A percentile compares a stretch with the other conserved stretches of the same genome.
Evolutionary conservation across 2,329 filamentous ascomycete species (phyloP).

Genomic region (Clonostachys rhizophaga): DNA sequence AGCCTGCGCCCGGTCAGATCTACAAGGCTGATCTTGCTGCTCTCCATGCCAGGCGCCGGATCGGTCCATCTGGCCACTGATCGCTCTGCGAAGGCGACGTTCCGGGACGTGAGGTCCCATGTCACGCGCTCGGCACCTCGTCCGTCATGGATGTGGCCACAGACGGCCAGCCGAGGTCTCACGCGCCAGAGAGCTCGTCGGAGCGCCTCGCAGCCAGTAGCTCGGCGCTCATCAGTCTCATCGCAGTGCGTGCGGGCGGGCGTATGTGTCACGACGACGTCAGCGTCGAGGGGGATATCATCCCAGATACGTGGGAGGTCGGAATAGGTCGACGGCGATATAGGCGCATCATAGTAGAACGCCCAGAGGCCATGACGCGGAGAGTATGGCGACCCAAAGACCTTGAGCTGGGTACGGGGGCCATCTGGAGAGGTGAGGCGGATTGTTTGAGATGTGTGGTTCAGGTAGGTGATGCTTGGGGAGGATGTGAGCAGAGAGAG

Average conservation of each 20-base stretch:
- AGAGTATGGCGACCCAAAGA: slow-evolving; percentile 70
- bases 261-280: slow-evolving; percentile 69
- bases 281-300: slow-evolving; percentile 53
- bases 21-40: slow-evolving; percentile 57
- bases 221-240: slow-evolving; percentile 25
- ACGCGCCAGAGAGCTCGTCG: slow-evolving; percentile 52
- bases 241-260: slow-evolving; percentile 60
- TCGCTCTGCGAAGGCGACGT: slow-evolving; percentile 38
- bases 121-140: slow-evolving; percentile 58
- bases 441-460: slow-evolving; percentile 50
- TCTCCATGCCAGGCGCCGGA: slow-evolving; percentile 42
- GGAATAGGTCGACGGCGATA: slow-evolving; percentile 6
- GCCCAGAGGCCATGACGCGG: slow-evolving; percentile 57
- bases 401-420: slow-evolving; percentile 53
- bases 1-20: slow-evolving; percentile 48
- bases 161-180: slow-evolving; percentile 60
- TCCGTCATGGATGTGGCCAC: slow-evolving; percentile 68
- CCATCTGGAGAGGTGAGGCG: slow-evolving; percentile 47
- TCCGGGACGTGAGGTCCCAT: slow-evolving; percentile 46
- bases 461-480: slow-evolving; percentile 58
- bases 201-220: slow-evolving; percentile 57
- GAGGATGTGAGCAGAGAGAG: slow-evolving; percentile 48
- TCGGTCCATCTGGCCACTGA: slow-evolving; percentile 50
- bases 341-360: slow-evolving; percentile 52
- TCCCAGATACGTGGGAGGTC: slow-evolving; percentile 49